Base-by-base conservation (phyloP, 805 yeast genomes). In the Schwanniomyces vanrijiae region DNA sequence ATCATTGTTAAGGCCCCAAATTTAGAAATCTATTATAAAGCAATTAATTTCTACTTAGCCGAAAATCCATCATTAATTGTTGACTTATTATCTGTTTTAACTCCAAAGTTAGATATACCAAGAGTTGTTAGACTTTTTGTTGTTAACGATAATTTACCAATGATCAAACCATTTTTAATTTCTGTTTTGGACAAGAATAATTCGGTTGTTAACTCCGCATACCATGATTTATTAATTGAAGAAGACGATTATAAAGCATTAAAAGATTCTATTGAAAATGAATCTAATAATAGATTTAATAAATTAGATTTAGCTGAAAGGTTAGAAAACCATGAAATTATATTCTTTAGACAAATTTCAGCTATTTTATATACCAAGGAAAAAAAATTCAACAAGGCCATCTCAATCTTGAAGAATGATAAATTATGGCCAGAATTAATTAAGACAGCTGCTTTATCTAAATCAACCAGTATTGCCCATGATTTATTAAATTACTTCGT, bases 1-100 rank as follows among this genome's bases (percentile, higher is more conserved):
- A 85, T 94, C 41, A 77, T 94, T 51, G 96, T 89, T 52, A 94
- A 94, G 76, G 97, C 91, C 51, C 86, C 97, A 29, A 94, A 94
- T 73, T 77, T 94, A 68, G 99, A 94, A 76, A 90, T 94, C 49
- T 94, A 91, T 73, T 94, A 92, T 83, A 90, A 90, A 75, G 97
- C 98, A 10, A 88, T 94, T 62, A 91, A 89, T 75, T 94, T 94
- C 68, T 94, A 94, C 70, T 83, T 92, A 68, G 82, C 82, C 44
- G 92, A 90, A 72, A 95, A 90, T 69, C 99, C 99, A 52, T 84
- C 91, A 46, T 78, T 92, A 55, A 77, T 94, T 60, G 86, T 88
- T 48, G 99, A 94, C 63, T 77, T 94, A 66, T 77, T 94, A 59
- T 70, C 91, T 7, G 96, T 82, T 10, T 78, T 94, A 62, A 79